phyloP scores from a whole-genome alignment of 2,329 filamentous ascomycete genomes.

The Phoma sp. region DNA sequence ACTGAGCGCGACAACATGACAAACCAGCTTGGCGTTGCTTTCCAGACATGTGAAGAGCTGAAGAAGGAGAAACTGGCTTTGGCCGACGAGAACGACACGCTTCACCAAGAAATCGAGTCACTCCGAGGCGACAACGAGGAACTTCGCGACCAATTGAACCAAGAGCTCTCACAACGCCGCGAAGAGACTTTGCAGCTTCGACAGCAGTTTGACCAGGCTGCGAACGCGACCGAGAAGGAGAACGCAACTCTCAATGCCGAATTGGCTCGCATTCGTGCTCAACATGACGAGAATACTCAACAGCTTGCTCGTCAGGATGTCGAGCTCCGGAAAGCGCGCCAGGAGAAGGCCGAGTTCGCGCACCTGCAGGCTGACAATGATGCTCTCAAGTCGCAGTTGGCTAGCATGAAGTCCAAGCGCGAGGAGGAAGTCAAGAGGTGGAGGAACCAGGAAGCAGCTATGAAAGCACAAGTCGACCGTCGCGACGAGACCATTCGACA shows the following conservation, averaged over 20 bases:
- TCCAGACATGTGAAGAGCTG: slow-evolving; percentile 62
- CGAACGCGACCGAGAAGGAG: slow-evolving; percentile 44
- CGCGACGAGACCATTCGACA: slow-evolving; percentile 51
- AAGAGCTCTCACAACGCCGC: slow-evolving; percentile 42
- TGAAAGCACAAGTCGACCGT: slow-evolving; percentile 44
- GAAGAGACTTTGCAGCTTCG: slow-evolving; percentile 47
- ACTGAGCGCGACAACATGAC: slow-evolving; percentile 72
- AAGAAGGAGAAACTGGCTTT: slow-evolving; percentile 55
- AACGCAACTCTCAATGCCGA: slow-evolving; percentile 46
- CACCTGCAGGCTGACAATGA: slow-evolving; percentile 76
- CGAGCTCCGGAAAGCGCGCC: slow-evolving; percentile 46
- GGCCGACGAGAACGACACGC: slow-evolving; percentile 43
- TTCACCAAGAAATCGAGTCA: slow-evolving; percentile 47
- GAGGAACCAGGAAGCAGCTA: slow-evolving; percentile 39
- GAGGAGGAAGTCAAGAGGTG: slow-evolving; percentile 56
- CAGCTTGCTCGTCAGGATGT: slow-evolving; percentile 42
- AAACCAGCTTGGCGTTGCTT: slow-evolving; percentile 67
- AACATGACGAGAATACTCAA: slow-evolving; percentile 48
- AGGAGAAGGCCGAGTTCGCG: slow-evolving; percentile 47
- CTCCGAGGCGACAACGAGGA: slow-evolving; percentile 45
- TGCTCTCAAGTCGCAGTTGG: slow-evolving; percentile 74
- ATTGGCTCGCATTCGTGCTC: slow-evolving; percentile 39
- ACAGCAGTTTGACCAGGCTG: slow-evolving; percentile 42
- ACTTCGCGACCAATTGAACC: slow-evolving; percentile 43
- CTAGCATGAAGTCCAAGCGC: slow-evolving; percentile 75